These are phyloP conservation scores for Garcia nutans DNA, from an alignment of 345 rosid genomes.

Conservation along the genomic window DNA sequence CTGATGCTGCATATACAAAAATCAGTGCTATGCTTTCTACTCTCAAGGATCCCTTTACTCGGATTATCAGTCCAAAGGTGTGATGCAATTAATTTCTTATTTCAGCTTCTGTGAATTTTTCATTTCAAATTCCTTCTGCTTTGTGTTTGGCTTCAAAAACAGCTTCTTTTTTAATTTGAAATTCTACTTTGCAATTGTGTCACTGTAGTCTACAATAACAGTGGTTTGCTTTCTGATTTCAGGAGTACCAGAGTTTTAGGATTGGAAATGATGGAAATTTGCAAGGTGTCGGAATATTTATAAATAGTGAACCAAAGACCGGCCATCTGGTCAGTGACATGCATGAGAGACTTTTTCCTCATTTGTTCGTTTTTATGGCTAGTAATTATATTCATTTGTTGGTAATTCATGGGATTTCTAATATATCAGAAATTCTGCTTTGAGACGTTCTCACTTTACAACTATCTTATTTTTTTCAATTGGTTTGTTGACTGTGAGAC, in stretches of 20 bases:
- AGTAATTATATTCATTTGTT: background rate
- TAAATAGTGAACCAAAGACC: conserved; percentile 66
- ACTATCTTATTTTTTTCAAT: too few species aligned
- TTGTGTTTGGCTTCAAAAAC: background rate
- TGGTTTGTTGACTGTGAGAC: too few species aligned
- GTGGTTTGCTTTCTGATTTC: conserved; percentile 14
- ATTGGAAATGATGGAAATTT: conserved; percentile 85
- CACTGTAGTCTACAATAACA: background rate
- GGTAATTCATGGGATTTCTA: background rate
- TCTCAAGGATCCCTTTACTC: conserved; percentile 89
- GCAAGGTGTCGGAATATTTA: conserved; percentile 89
- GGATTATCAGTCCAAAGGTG: conserved; percentile 90
- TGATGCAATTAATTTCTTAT: background rate
- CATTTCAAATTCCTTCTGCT: background rate
- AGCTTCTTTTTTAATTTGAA: background rate
- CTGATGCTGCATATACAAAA: conserved; percentile 77
- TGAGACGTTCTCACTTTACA: background rate
- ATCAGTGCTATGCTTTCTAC: conserved; percentile 82
- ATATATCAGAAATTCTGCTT: background rate
- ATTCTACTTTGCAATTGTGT: background rate
- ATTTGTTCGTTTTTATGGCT: background rate
- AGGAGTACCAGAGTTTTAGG: conserved; percentile 91
- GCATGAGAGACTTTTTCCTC: background rate
- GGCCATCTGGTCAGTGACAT: conserved; percentile 75
- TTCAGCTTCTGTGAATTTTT: background rate